Percentiles rank a stretch among this genome's conserved stretches.
These are phyloP conservation scores for Mycena sanguinolenta DNA, from an alignment of 768 basidiomycete species.

Conservation along the genomic window DNA sequence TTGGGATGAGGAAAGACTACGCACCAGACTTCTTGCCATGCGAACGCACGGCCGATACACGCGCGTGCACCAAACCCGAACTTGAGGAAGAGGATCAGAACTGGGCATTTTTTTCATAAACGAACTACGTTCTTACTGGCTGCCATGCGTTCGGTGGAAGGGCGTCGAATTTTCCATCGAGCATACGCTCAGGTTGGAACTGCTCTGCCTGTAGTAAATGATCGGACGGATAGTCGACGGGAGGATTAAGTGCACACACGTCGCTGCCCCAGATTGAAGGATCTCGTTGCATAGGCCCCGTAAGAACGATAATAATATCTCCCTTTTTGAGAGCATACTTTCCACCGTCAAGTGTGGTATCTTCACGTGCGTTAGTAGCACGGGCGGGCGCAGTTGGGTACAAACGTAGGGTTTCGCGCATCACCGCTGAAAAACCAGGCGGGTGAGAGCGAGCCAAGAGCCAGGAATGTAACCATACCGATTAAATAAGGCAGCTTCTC, in stretches of 20 bases:
- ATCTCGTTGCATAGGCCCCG: slow-evolving; percentile 52
- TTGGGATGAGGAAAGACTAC: too few relatives aligned
- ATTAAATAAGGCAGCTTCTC: slow-evolving; percentile 56
- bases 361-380: slow-evolving; percentile 53
- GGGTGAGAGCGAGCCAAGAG: slow-evolving; percentile 22
- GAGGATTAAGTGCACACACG: slow-evolving; percentile 51
- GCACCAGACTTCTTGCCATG: slow-evolving; percentile 59
- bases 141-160: slow-evolving; percentile 62
- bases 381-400: slow-evolving; percentile 53
- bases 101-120: too few relatives aligned
- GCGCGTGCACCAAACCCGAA: slow-evolving; percentile 42
- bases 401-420: slow-evolving; percentile 57
- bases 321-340: slow-evolving; percentile 56
- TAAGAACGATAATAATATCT: slow-evolving; percentile 43
- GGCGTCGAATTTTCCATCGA: slow-evolving; percentile 62
- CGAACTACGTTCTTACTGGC: slow-evolving; percentile 44
- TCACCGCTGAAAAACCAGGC: slow-evolving; percentile 45
- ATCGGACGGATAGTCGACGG: too few relatives aligned
- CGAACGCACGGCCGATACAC: slow-evolving; percentile 58
- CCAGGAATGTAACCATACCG: slow-evolving; percentile 40
- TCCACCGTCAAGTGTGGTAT: slow-evolving; percentile 53
- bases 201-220: slow-evolving; percentile 51
- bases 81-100: not conserved
- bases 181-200: slow-evolving; percentile 62
- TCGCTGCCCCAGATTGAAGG: slow-evolving; percentile 63